Percentiles rank a stretch among this genome's conserved stretches.
phyloP scores from a whole-genome alignment of 2,329 filamentous ascomycete genomes.

The Ascochyta fabae region DNA sequence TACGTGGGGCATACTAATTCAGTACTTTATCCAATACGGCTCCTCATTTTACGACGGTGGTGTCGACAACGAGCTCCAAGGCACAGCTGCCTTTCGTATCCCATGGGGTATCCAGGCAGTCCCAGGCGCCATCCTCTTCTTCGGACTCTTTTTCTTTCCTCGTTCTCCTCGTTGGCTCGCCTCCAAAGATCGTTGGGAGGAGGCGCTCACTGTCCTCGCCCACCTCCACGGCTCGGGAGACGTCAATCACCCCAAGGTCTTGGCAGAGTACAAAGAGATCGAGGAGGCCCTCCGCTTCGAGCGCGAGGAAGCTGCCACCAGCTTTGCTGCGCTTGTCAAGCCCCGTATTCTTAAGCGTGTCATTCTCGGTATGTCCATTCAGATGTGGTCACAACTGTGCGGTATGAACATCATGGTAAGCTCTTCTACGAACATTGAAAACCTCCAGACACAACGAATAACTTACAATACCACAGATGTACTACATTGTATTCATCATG shows the following conservation, averaged over 20 bases:
- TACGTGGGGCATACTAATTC: conserved; percentile 73
- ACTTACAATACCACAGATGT: conserved; percentile 27
- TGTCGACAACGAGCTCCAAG: conserved; percentile 51
- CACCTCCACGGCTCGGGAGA: conserved; percentile 65
- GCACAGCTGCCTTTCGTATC: conserved; percentile 49
- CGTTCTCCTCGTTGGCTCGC: conserved; percentile 73
- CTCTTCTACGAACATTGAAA: too few species aligned
- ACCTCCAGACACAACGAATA: too few species aligned
- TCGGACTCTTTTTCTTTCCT: conserved; percentile 52
- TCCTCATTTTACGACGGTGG: conserved; percentile 61
- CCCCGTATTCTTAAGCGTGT: conserved; percentile 64
- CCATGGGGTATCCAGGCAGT: conserved; percentile 54
- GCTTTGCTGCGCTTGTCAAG: conserved; percentile 58
- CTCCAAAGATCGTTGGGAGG: conserved; percentile 70
- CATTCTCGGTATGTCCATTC: conserved; percentile 57
- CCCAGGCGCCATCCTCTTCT: conserved; percentile 48
- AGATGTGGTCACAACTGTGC: conserved; percentile 34
- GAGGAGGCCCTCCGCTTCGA: conserved; percentile 63
- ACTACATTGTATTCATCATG: conserved; percentile 67
- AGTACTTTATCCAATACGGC: conserved; percentile 72
- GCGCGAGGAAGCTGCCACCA: conserved; percentile 58
- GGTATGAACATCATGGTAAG: conserved; percentile 64
- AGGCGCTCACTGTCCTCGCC: conserved; percentile 63
- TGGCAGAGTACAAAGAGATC: conserved; percentile 69
- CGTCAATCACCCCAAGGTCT: conserved; percentile 63